These are phyloP conservation scores for Haplosporangium gracile DNA, from an alignment of 192 early-diverging fungal genomes.

Conservation along the genomic window DNA sequence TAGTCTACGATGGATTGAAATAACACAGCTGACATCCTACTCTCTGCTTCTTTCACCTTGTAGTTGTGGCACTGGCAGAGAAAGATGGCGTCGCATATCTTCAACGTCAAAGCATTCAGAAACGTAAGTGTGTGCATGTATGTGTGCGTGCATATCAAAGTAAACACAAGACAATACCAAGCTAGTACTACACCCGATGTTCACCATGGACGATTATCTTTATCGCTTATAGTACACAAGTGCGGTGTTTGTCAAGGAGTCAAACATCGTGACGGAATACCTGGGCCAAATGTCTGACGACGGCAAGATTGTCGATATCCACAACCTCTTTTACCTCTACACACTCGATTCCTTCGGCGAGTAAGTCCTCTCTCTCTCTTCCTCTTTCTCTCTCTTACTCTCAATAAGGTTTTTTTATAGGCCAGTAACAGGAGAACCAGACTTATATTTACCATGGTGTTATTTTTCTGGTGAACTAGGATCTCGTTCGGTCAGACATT, in stretches of 20 bases:
- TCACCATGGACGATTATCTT: not conserved
- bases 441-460: not conserved
- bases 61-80: conserved; percentile 33
- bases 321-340: conserved; percentile 62
- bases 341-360: conserved; percentile 66
- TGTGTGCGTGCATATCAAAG: not conserved
- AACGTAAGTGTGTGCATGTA: conserved; percentile 1
- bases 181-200: not conserved
- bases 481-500: conserved; percentile 50
- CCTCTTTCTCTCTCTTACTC: too few species aligned
- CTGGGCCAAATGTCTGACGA: conserved; percentile 35
- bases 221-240: conserved; percentile 20
- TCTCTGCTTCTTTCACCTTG: not conserved
- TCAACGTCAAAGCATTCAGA: conserved; percentile 37
- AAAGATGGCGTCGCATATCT: conserved; percentile 35
- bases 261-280: conserved; percentile 16
- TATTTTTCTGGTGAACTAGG: not conserved
- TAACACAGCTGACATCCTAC: not conserved
- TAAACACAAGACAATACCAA: not conserved
- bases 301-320: conserved; percentile 56
- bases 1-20: not conserved
- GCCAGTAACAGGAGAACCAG: not conserved
- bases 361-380: conserved; percentile 22
- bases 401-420: too few species aligned
- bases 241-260: conserved; percentile 30